Conservation (phyloP, 2,329 filamentous ascomycete genomes). For the Celoporthe dispersa region DNA sequence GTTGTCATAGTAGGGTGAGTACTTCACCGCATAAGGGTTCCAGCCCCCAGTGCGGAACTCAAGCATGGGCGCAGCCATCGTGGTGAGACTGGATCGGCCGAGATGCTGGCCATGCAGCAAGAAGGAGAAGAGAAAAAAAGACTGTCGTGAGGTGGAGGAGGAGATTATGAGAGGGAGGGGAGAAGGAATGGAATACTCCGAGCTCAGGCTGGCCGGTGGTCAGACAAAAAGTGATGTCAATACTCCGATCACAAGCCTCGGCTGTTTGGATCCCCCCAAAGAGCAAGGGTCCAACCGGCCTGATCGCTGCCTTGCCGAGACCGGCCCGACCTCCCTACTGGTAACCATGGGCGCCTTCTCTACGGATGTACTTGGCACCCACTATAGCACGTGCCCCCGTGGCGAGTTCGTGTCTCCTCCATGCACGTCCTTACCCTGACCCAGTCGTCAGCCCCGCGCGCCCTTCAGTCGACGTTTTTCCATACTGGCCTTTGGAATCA, state of each 20-base stretch:
- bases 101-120: constrained; percentile 4
- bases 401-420: constrained; percentile 19
- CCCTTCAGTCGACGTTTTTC: constrained; percentile 17
- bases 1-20: constrained; percentile 97
- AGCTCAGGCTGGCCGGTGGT: neutral
- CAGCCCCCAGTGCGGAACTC: constrained; percentile 92
- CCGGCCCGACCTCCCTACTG: constrained; percentile 9
- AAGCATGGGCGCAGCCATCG: constrained; percentile 68
- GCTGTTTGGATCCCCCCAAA: constrained; percentile 5
- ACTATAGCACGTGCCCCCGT: constrained; percentile 27
- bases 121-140: too few species aligned
- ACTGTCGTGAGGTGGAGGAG: neutral
- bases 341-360: too few species aligned
- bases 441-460: neutral
- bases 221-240: constrained; percentile 22
- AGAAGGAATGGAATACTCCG: neutral
- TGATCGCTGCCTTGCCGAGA: constrained; percentile 14
- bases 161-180: neutral
- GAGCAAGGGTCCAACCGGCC: too few species aligned
- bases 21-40: constrained; percentile 97
- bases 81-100: constrained; percentile 9
- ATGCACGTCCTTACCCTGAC: too few species aligned
- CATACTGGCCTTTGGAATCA: constrained; percentile 5
- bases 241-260: constrained; percentile 25
- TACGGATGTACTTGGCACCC: too few species aligned